Evolutionary conservation across 441 rosid genomes (phyloP), one percentile per base, ranked within the genome.

Genomic region (Jatropha podagrica): DNA sequence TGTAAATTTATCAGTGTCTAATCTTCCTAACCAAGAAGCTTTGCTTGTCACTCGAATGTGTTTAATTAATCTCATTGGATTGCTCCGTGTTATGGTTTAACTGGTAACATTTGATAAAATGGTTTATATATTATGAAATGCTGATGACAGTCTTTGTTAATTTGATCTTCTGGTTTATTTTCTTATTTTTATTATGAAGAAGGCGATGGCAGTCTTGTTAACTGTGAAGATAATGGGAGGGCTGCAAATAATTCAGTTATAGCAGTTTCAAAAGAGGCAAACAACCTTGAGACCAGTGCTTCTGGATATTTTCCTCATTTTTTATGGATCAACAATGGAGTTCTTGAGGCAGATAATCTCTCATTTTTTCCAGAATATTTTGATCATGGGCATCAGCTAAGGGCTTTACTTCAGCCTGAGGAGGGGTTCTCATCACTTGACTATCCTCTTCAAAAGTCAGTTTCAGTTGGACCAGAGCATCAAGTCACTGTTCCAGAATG

Each of bases 401-500:
- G 77, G 68, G 46, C 81, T 67, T 71, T 80, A 20, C 67, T 76
- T 72, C 80, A 76, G 17, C 67, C 87, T 15, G 83, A 86, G 64
- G 87, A 84, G 65, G 63, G 37, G 44, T 69, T 51, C 79, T 82
- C 85, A n/a, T 72, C 81, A 58, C 55, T 79, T 61, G 81, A 81
- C 62, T 71, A 40, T 48, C 82, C 87, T 54, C 72, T 85, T 14
- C 81, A 10, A 62, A 90, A 87, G 74, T 69, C 68, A 26, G 92
- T 92, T 72, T 90, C 89, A 51, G 37, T 90, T 60, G 97, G 97
- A 74, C 79, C 87, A 13, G 80, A 83, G 79, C 86, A 89, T 84
- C 97, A 92, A 71, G 97, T 85, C 65, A 74, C 73, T 73, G 78
- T 92, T 62, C 92, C 92, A 41, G 83, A 80, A 27, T 92, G 91